phyloP scores from a whole-genome alignment of 495 filamentous ascomycete species.

The Diplogelasinospora grovesii region DNA sequence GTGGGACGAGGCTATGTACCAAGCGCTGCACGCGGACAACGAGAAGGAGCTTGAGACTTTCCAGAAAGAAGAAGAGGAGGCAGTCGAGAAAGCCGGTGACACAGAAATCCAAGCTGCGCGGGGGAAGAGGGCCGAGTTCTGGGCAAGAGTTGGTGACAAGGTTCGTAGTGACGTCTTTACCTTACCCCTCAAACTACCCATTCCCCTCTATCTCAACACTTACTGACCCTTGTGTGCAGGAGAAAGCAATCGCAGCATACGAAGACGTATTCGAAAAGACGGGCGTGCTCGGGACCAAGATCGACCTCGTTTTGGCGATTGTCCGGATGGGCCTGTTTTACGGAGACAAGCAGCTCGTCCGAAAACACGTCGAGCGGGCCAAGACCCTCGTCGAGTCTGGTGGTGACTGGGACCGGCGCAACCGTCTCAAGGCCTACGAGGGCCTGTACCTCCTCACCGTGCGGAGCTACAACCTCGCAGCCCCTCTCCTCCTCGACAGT shows the following conservation, averaged over 20 bases:
- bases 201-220: conserved; percentile 1
- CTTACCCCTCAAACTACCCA: not conserved
- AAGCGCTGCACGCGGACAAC: conserved; percentile 78
- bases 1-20: conserved; percentile 88
- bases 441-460: conserved; percentile 87
- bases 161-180: conserved; percentile 39
- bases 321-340: conserved; percentile 95
- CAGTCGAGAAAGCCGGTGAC: conserved; percentile 89
- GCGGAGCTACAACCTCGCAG: conserved; percentile 81
- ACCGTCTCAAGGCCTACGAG: conserved; percentile 97
- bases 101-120: conserved; percentile 87
- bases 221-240: conserved; percentile 44
- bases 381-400: conserved; percentile 85
- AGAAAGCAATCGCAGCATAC: conserved; percentile 85
- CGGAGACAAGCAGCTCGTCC: conserved; percentile 80
- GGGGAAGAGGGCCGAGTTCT: conserved; percentile 94
- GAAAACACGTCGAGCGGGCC: conserved; percentile 88
- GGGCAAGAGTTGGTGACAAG: conserved; percentile 91
- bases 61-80: conserved; percentile 93
- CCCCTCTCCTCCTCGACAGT: conserved; percentile 89
- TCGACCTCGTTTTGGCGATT: conserved; percentile 91
- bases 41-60: conserved; percentile 84
- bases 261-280: conserved; percentile 93
- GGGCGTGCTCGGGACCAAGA: conserved; percentile 88
- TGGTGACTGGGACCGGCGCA: conserved; percentile 96